Evolutionary conservation across 2,329 filamentous ascomycete species (phyloP), one percentile per base, ranked within the genome.

Genomic region (Aspergillus thermomutatus): DNA sequence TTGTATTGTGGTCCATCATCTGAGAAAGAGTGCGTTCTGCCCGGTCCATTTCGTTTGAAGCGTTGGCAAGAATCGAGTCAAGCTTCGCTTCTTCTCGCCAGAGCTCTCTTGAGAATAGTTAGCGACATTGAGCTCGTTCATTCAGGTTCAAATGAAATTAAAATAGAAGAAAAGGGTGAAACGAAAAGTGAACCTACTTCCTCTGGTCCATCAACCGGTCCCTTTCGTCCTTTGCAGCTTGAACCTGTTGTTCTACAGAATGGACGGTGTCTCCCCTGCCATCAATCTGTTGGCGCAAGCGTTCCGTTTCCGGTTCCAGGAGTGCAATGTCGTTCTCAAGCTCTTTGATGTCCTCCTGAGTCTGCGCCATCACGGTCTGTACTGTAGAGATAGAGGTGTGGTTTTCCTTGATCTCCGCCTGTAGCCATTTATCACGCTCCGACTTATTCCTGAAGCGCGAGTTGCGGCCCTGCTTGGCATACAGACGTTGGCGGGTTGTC

Each of bases 21-120:
- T 92, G 86, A 2, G 89, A 87, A 17, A 97, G 80, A 58, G 85
- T 86, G 50, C 86, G 83, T 70, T 97, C 91, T 0, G 92, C 88
- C 56, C 86, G 84, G 31, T 91, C 86, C 47, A 89, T 84, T 68
- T 97, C 91, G 50, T 88, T 83, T 17, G 88, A 84, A 1, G 90
- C 88, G 66, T 90, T 92, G 7, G 83, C 78, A 27, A 95, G 84
- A 54, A 93, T 83, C 0, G 89, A 90, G 65, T 88, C 87, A 8
- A 97, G 82, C 69, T 90, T 93, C 64, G 93, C 91, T 60, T 96
- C 91, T 72, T 97, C 91, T 65, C 94, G 87, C 72, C 90, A 91
- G 25, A 99, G 82, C 58, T 89, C 83, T 64, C 75, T 77, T 48
- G 17, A 46, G 27, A 26, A 55, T 46, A 53, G 56, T 65, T 55